Evolutionary conservation across 495 filamentous ascomycete genomes (phyloP).

Genomic region (Pseudomonodictys pantanalensis): DNA sequence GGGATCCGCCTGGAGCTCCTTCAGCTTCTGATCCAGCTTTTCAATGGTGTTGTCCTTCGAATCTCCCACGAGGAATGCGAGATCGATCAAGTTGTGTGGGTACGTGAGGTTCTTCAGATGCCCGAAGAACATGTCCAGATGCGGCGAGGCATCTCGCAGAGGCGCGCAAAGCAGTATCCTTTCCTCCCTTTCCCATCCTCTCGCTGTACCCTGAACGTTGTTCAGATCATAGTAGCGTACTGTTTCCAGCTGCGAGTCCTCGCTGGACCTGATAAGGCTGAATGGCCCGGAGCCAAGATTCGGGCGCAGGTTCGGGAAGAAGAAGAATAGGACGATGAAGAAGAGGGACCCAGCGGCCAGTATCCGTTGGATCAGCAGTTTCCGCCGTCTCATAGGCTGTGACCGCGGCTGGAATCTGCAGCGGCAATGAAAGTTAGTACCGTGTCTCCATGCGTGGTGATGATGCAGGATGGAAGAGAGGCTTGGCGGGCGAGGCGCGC

Average conservation of each 20-base stretch:
- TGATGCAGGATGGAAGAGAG: conserved; percentile 3
- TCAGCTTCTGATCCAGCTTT: conserved; percentile 68
- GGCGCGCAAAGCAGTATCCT: conserved; percentile 94
- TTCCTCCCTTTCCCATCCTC: conserved; percentile 93
- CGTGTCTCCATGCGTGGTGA: conserved; percentile 14
- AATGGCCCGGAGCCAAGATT: conserved; percentile 61
- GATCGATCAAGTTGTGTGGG: conserved; percentile 90
- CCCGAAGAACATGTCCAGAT: conserved; percentile 97
- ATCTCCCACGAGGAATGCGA: conserved; percentile 96
- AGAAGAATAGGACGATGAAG: conserved; percentile 61
- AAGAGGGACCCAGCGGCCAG: conserved; percentile 54
- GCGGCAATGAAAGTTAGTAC: conserved; percentile 27
- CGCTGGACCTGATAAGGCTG: conserved; percentile 63
- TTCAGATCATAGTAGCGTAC: conserved; percentile 95
- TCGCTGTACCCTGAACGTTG: conserved; percentile 81
- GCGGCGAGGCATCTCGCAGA: conserved; percentile 85
- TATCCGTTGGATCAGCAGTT: conserved; percentile 67
- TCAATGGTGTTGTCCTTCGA: conserved; percentile 89
- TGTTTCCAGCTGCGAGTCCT: conserved; percentile 81
- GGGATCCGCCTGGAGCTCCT: conserved; percentile 73
- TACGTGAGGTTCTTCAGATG: conserved; percentile 97
- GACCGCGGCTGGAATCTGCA: conserved; percentile 84
- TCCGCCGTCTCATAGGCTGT: conserved; percentile 68
- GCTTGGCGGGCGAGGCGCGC: neutral
- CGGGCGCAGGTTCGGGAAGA: conserved; percentile 68